Percentiles rank a stretch among this genome's conserved stretches.
phyloP scores from a whole-genome alignment of 1,284 basidiomycete species.

The Sanghuangporus weigelae region DNA sequence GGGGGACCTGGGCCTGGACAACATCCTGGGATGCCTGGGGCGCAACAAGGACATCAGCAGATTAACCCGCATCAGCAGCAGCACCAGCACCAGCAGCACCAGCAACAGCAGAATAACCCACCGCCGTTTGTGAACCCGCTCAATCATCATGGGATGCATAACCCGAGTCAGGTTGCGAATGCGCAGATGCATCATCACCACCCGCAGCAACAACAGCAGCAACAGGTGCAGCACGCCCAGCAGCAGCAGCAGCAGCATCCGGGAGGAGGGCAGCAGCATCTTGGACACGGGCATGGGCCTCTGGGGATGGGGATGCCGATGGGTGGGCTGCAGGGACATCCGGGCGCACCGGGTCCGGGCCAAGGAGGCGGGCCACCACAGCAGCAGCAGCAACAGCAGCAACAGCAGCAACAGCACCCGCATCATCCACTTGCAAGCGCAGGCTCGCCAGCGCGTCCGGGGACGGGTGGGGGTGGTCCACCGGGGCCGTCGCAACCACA shows the following conservation, averaged over 20 bases:
- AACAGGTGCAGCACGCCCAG: neutral
- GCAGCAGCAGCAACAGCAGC: neutral
- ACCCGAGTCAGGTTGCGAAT: neutral
- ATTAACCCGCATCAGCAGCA: slow-evolving; percentile 3
- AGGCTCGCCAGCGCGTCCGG: slow-evolving; percentile 13
- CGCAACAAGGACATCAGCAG: neutral
- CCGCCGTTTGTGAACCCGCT: slow-evolving; percentile 5
- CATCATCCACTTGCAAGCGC: neutral
- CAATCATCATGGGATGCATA: slow-evolving; percentile 1
- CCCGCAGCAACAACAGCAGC: neutral
- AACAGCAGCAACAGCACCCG: neutral
- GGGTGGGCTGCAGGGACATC: slow-evolving; percentile 2
- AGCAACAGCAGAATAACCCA: neutral
- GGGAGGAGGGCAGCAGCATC: neutral
- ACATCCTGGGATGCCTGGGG: neutral
- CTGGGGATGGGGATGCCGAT: neutral
- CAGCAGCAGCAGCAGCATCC: slow-evolving; percentile 10
- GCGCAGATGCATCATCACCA: slow-evolving; percentile 12
- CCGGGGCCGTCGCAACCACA: slow-evolving; percentile 8
- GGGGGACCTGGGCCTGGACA: neutral
- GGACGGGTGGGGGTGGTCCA: neutral
- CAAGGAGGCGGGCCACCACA: too few species aligned
- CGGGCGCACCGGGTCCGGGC: neutral
- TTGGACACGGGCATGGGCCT: neutral
- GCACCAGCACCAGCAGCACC: neutral